A percentile compares a stretch with the other conserved stretches of the same genome.
phyloP scores from a whole-genome alignment of 768 basidiomycete genomes.

The Leucocoprinus birnbaumii region DNA sequence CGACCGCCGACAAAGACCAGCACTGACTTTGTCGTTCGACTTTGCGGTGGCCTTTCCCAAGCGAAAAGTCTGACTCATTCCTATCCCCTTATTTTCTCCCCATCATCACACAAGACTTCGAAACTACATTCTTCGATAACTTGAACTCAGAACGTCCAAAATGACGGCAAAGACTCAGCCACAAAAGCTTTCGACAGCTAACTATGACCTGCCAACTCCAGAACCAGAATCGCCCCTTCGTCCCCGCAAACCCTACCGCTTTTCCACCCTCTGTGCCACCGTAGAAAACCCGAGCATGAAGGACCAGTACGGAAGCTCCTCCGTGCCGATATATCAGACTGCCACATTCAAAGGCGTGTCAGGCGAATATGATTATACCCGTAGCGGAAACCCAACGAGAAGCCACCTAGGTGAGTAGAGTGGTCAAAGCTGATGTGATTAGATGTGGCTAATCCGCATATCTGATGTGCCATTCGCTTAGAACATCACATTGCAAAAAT shows the following conservation, averaged over 20 bases:
- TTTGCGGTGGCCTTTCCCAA: conserved; percentile 2
- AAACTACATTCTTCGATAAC: neutral
- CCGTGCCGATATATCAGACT: conserved; percentile 97
- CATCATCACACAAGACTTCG: too few relatives aligned
- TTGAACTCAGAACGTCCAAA: neutral
- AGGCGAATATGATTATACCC: conserved; percentile 89
- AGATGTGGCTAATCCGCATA: neutral
- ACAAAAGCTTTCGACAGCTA: neutral
- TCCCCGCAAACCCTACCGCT: conserved; percentile 74
- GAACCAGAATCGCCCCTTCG: conserved; percentile 76
- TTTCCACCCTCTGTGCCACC: conserved; percentile 88
- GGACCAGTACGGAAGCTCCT: conserved; percentile 93
- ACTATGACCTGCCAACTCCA: conserved; percentile 71
- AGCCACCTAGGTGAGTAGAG: conserved; percentile 75
- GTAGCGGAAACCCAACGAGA: conserved; percentile 96
- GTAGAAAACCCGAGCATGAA: conserved; percentile 90
- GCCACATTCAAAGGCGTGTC: conserved; percentile 95
- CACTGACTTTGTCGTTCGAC: conserved; percentile 1
- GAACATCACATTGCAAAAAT: conserved; percentile 98
- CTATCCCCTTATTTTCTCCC: neutral
- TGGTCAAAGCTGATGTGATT: conserved; percentile 17
- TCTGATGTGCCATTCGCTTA: conserved; percentile 28
- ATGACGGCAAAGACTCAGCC: conserved; percentile 1
- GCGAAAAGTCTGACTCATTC: neutral
- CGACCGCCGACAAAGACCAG: neutral